Percentiles rank a stretch among this genome's conserved stretches.
Evolutionary conservation across 495 filamentous ascomycete genomes (phyloP).

Genomic region (Astrothelium macrocarpum): DNA sequence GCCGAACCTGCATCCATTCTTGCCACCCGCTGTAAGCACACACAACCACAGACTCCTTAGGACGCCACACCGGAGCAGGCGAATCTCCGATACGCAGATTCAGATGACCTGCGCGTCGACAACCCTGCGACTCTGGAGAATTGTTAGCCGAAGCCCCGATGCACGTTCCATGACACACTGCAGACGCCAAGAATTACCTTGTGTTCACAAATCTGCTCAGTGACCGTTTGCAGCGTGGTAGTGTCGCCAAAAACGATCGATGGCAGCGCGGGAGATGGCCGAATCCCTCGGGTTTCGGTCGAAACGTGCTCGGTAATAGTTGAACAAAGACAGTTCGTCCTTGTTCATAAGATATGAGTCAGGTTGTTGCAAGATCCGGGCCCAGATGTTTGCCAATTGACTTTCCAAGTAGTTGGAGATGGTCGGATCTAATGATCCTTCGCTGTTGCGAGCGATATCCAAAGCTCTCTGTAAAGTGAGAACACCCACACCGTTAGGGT

Average conservation of each 20-base stretch:
- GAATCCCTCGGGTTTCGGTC: conserved; percentile 24
- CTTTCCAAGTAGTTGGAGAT: conserved; percentile 46
- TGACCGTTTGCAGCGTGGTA: conserved; percentile 18
- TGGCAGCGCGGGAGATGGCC: conserved; percentile 35
- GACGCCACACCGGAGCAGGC: neutral
- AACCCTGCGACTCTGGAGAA: neutral
- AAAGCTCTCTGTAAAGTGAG: conserved; percentile 46
- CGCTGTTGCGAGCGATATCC: conserved; percentile 56
- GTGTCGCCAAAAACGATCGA: conserved; percentile 43
- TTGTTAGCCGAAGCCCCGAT: neutral
- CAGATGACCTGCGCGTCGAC: neutral
- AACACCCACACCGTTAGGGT: conserved; percentile 25
- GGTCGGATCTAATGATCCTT: conserved; percentile 43
- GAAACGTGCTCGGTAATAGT: conserved; percentile 57
- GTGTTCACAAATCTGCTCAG: neutral
- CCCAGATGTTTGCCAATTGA: conserved; percentile 52
- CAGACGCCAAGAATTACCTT: neutral
- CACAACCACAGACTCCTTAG: neutral
- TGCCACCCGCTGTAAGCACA: neutral
- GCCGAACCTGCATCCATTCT: neutral
- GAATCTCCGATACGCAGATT: neutral
- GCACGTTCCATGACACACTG: neutral
- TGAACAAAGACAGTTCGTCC: conserved; percentile 72
- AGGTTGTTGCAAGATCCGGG: conserved; percentile 47
- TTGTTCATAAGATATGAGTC: conserved; percentile 54